Percentiles rank a stretch among this genome's conserved stretches.
These are phyloP conservation scores for Aspergillus transmontanensis DNA, from an alignment of 2,329 filamentous ascomycete genomes.

Conservation along the genomic window DNA sequence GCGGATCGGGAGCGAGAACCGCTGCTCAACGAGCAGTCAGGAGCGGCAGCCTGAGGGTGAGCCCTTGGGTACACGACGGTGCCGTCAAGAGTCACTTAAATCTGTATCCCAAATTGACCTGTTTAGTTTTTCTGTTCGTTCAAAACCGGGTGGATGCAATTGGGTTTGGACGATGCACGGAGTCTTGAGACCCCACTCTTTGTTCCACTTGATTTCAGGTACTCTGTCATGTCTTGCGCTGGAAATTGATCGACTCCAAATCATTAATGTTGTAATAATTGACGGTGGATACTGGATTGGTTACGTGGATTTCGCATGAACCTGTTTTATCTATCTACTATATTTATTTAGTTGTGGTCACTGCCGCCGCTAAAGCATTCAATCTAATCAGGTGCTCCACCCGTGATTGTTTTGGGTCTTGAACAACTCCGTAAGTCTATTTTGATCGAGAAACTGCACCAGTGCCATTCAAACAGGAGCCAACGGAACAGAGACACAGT, in stretches of 20 bases:
- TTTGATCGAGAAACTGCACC: neutral
- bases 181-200: neutral
- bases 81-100: neutral
- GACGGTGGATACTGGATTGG: neutral
- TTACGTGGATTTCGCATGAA: neutral
- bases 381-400: conserved; percentile 3
- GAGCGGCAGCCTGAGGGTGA: conserved; percentile 1
- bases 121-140: neutral
- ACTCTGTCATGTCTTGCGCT: neutral
- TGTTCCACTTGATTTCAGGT: neutral
- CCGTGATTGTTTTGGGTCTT: neutral
- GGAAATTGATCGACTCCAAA: neutral
- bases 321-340: neutral
- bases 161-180: neutral
- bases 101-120: neutral
- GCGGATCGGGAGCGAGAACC: conserved; percentile 58
- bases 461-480: neutral
- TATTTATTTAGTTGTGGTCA: neutral
- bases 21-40: conserved; percentile 47
- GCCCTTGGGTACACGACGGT: neutral
- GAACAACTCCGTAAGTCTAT: neutral
- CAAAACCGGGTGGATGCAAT: neutral
- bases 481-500: no score
- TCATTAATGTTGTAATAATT: neutral
- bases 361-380: neutral